Conservation (phyloP, 148 eudicot genomes). For the Cornus florida region DNA sequence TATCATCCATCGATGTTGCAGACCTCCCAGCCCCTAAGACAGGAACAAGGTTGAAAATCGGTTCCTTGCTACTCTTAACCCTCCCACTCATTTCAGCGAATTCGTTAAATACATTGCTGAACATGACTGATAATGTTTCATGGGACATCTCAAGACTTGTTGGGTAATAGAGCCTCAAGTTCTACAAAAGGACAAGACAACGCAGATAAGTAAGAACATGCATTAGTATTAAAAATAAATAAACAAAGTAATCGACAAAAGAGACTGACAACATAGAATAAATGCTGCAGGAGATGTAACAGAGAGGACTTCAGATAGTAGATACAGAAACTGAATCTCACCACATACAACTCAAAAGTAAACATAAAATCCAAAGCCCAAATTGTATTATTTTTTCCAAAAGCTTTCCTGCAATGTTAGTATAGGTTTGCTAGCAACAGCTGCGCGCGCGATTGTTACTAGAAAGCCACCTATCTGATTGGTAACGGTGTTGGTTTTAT, state of each 20-base stretch:
- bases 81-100: slow-evolving; percentile 45
- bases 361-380: too few species aligned
- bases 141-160: slow-evolving; percentile 38
- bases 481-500: too few species aligned
- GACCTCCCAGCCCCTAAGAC: slow-evolving; percentile 70
- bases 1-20: slow-evolving; percentile 53
- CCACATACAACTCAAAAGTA: background rate
- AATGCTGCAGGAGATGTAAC: background rate
- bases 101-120: slow-evolving; percentile 44
- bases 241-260: background rate
- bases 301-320: background rate
- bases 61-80: slow-evolving; percentile 27
- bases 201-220: background rate
- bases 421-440: too few species aligned
- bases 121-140: slow-evolving; percentile 45
- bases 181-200: slow-evolving; percentile 35
- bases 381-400: too few species aligned
- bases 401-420: background rate
- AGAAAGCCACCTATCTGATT: too few species aligned
- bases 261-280: background rate
- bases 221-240: background rate
- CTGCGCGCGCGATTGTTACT: too few species aligned
- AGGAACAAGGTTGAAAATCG: slow-evolving; percentile 79
- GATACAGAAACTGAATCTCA: too few species aligned
- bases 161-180: slow-evolving; percentile 69